Base-by-base conservation (phyloP, 495 filamentous ascomycete genomes). In the Pyronema omphalodes region DNA sequence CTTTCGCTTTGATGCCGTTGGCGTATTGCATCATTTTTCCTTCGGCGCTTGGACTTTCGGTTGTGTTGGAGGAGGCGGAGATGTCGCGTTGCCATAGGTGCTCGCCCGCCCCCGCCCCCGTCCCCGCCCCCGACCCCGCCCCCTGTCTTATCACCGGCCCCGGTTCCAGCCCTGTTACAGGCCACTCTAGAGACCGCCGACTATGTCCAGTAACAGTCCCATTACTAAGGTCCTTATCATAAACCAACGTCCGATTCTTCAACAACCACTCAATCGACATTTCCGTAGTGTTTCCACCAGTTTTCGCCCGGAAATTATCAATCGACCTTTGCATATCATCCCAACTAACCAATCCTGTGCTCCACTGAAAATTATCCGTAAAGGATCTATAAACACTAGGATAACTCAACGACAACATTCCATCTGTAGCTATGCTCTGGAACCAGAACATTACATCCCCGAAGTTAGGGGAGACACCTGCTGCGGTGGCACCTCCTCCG, bases 301-400 rank as follows among this genome's bases (percentile, higher is more conserved):
- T 96, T 18, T 62, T 64, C 36, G 67, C 64, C 44, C 91, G 77
- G 68, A 98, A 95, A 62, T 70, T 75, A 70, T 98, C 91, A 66
- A 98, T 98, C 1, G 80, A 77, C 7, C 68, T 69, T 65, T 93
- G 86, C 76, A 96, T 78, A 45, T 71, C 65, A 39, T 71, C 76
- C 88, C 89, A 94, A 3, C 82, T 76, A 46, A 98, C 74, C 56
- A 95, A 65, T 18, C 88, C 89, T 23, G 81, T 82, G 57, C 85
- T 88, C 72, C 94, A 98, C 39, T 74, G 87, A 68, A 98, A 98
- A 67, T 96, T 98, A 69, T 82, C 82, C 40, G 84, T 67, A 66
- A 93, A 98, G 63, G 80, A 88, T 54, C 78, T 74, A 68, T 96
- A 96, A 23, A 96, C 78, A 29, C 76, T 67, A 5, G 91, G 91